Evolutionary conservation across 768 basidiomycete species (phyloP).

Genomic region (Hypsizygus marmoreus): DNA sequence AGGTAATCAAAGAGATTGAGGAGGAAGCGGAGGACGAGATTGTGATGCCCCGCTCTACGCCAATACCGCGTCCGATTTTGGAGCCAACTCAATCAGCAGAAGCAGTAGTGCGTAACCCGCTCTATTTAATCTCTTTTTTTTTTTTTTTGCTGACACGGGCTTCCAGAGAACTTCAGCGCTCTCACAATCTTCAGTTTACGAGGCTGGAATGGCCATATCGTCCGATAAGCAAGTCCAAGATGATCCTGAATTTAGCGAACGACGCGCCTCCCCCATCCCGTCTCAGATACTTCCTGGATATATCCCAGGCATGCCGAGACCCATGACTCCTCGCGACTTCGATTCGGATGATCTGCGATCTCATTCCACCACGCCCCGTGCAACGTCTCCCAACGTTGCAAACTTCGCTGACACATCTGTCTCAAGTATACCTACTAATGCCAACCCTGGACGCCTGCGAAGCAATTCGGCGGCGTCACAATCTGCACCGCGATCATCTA

Average conservation of each 20-base stretch:
- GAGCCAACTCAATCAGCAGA: conserved; percentile 29
- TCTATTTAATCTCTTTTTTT: no score
- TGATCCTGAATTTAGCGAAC: conserved; percentile 44
- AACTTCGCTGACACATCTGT: conserved; percentile 29
- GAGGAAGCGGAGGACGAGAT: conserved; percentile 78
- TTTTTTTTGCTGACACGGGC: no score
- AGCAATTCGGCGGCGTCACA: conserved; percentile 60
- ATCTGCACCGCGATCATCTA: conserved; percentile 50
- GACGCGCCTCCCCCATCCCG: conserved; percentile 63
- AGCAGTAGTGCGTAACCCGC: conserved; percentile 28
- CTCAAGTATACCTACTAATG: conserved; percentile 35
- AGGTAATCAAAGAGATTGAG: conserved; percentile 78
- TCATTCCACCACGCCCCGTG: conserved; percentile 79
- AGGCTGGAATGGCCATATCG: conserved; percentile 72
- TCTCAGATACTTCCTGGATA: conserved; percentile 75
- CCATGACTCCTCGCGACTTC: conserved; percentile 85
- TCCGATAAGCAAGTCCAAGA: conserved; percentile 55
- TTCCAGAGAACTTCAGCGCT: conserved; percentile 33
- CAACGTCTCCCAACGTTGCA: conserved; percentile 61
- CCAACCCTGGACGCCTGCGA: conserved; percentile 42
- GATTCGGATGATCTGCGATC: conserved; percentile 73
- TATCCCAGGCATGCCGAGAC: conserved; percentile 87
- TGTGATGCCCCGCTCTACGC: conserved; percentile 66
- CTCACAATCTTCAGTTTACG: conserved; percentile 45
- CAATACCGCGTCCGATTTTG: conserved; percentile 41